Evolutionary conservation across 805 yeast genomes (phyloP), one percentile per base, ranked within the genome.

Genomic region (Blastobotrys chiropterorum): DNA sequence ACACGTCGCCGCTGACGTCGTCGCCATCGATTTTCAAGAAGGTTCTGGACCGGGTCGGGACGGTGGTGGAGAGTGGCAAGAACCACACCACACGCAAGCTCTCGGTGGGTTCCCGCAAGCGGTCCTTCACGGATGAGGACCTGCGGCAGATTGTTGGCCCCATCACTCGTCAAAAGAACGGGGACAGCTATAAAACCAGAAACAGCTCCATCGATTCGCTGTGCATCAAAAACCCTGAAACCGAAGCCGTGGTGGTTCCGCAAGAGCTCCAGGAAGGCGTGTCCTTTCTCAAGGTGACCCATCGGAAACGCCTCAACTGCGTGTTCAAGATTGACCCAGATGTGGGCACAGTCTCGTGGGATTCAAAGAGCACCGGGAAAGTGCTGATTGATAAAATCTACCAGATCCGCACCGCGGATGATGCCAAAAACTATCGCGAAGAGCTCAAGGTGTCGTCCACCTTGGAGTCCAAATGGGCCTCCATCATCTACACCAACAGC

Each of bases 371-470:
- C 14, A 64, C 78, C 1, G 70, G 80, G 2, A 67, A 63, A 39
- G 60, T 82, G 54, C 67, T 67, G 16, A 72, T 86, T 6, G 95
- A 85, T 62, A 80, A 80, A 52, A 83, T 88, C 47, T 78, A 78
- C 53, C 80, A 78, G 50, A 74, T 85, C 1, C 67, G 85, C 48
- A 73, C 78, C 2, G 87, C 83, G 2, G 77, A 76, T 17, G 87
- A 85, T 60, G 97, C 97, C 1, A 76, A 78, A 38, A 87, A 88
- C 58, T 92, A 90, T 63, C 71, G 96, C 54, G 96, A 90, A 62
- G 96, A 90, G 66, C 79, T 87, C 58, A 82, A 85, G 38, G 77
- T 89, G 1, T 78, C 90, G 1, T 71, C 80, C 38, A 89, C 84
- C 48, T 78, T 76, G 50, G 80, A 81, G 44, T 71, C 74, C 11